Evolutionary conservation across 352 stramenopile genomes (phyloP).

Genomic region (Phytophthora pseudosyringae): DNA sequence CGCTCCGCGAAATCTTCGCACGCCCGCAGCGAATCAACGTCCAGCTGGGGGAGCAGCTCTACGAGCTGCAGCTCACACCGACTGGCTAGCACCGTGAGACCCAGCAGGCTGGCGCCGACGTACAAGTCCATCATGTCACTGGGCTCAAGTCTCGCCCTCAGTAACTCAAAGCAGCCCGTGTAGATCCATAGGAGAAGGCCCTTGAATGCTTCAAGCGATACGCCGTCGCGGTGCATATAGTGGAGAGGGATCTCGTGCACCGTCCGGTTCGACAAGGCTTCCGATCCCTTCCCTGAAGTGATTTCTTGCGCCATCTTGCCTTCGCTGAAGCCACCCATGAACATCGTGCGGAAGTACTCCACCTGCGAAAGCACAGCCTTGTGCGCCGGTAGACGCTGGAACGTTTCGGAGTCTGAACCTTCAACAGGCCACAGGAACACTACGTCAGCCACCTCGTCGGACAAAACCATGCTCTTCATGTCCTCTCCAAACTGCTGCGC

Average conservation of each 20-base stretch:
- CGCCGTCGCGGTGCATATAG: slow-evolving; percentile 77
- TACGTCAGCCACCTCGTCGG: slow-evolving; percentile 58
- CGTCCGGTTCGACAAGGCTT: neutral
- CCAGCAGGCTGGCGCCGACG: slow-evolving; percentile 64
- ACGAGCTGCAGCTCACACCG: slow-evolving; percentile 73
- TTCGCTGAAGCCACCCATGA: slow-evolving; percentile 83
- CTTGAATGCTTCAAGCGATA: slow-evolving; percentile 72
- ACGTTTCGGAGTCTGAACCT: slow-evolving; percentile 30
- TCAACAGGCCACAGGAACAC: slow-evolving; percentile 79
- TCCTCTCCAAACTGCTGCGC: slow-evolving; percentile 57
- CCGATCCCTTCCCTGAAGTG: neutral
- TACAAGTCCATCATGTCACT: slow-evolving; percentile 79
- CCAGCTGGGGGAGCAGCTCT: slow-evolving; percentile 53
- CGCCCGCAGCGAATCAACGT: slow-evolving; percentile 53
- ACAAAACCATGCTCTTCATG: slow-evolving; percentile 60
- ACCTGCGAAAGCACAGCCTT: slow-evolving; percentile 78
- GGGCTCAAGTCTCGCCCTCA: slow-evolving; percentile 51
- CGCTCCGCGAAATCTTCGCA: slow-evolving; percentile 71
- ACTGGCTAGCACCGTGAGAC: slow-evolving; percentile 55
- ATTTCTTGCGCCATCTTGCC: slow-evolving; percentile 31
- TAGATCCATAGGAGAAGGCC: slow-evolving; percentile 74
- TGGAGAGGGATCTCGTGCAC: slow-evolving; percentile 70
- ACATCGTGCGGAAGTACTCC: slow-evolving; percentile 87
- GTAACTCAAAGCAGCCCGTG: slow-evolving; percentile 59
- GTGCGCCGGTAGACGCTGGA: slow-evolving; percentile 60